Evolutionary conservation across 139 green algal species (phyloP), one percentile per base, ranked within the genome.

Genomic region (Picochlorum sp.): DNA sequence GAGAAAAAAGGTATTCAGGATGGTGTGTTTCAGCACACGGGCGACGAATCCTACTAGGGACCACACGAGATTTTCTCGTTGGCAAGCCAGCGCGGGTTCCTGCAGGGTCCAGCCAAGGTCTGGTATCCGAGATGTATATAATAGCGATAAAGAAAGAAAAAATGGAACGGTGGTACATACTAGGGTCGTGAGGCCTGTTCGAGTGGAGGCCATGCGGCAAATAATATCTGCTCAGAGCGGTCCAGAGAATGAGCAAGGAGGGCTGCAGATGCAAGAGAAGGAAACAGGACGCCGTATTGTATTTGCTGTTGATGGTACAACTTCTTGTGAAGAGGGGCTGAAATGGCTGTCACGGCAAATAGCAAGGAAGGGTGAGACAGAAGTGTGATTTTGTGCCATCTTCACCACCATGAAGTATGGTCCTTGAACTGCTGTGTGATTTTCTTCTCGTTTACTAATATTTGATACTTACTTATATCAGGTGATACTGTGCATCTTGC

Each of bases 301-400:
- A 16, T 74, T 66, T 65, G 67, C 67, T 40, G 67, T 68, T 18
- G 67, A 74, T 39, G 67, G 67, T 40, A 74, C 56, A 20, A 33
- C 41, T 4, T 40, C 52, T 10, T 36, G 28, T 40, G 60, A 74
- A 37, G 20, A 65, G n/a, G 55, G 1, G 5, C 33, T 61, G 13
- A 14, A 33, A 33, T 61, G 55, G 55, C 20, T 49, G 20, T 31
- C 30, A 16, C 53, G 33, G 32, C n/a, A 61, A 16, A 47, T 61
- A 20, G 55, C 55, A n/a, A 35, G 55, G 3, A 53, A 37, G n/a
- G 55, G 55, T 51, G 33, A 44, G 50, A 25, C 16, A n/a, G 24
- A 26, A 50, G 12, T 26, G 9, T n/a, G 41, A n/a, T 22, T 6
- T 6, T 26, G 12, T 6, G 6, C 41, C 24, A 8, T 50, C 13